A percentile compares a stretch with the other conserved stretches of the same genome.
Conservation (phyloP, 441 rosid species). For the Sinapis alba region DNA sequence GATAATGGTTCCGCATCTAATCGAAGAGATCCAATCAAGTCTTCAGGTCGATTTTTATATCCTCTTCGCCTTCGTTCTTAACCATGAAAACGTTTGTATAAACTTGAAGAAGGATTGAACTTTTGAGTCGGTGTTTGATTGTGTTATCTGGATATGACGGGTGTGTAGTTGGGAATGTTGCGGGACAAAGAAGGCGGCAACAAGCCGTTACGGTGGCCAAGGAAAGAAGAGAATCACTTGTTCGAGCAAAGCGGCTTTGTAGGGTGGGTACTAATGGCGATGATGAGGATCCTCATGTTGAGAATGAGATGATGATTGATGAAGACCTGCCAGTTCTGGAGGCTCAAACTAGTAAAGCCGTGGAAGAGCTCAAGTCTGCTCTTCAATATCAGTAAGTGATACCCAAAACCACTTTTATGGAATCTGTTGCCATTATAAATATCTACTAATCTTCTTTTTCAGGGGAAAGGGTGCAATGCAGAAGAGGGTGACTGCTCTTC, state of each 20-base stretch:
- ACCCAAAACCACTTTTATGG: neutral
- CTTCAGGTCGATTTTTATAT: constrained; percentile 57
- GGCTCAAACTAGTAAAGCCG: constrained; percentile 64
- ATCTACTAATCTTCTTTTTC: constrained; percentile 28
- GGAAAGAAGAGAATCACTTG: constrained; percentile 84
- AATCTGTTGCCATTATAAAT: neutral
- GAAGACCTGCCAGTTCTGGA: constrained; percentile 75
- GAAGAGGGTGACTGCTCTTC: constrained; percentile 80
- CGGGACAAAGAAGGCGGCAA: constrained; percentile 80
- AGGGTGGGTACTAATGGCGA: constrained; percentile 68
- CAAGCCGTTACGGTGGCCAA: constrained; percentile 85
- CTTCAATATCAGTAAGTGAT: constrained; percentile 66
- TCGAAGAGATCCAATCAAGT: constrained; percentile 81
- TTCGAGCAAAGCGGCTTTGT: constrained; percentile 84
- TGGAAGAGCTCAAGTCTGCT: constrained; percentile 73
- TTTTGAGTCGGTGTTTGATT: neutral
- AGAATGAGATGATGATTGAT: constrained; percentile 71
- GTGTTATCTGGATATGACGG: neutral
- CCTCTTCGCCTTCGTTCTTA: neutral
- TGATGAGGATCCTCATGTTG: constrained; percentile 38
- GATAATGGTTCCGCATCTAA: constrained; percentile 62
- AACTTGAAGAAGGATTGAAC: neutral
- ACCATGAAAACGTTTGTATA: neutral
- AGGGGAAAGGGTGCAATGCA: constrained; percentile 93
- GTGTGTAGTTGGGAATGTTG: constrained; percentile 66